Evolutionary conservation across 2,329 filamentous ascomycete species (phyloP), one percentile per base, ranked within the genome.

Genomic region (Colletotrichum cordylinicola): DNA sequence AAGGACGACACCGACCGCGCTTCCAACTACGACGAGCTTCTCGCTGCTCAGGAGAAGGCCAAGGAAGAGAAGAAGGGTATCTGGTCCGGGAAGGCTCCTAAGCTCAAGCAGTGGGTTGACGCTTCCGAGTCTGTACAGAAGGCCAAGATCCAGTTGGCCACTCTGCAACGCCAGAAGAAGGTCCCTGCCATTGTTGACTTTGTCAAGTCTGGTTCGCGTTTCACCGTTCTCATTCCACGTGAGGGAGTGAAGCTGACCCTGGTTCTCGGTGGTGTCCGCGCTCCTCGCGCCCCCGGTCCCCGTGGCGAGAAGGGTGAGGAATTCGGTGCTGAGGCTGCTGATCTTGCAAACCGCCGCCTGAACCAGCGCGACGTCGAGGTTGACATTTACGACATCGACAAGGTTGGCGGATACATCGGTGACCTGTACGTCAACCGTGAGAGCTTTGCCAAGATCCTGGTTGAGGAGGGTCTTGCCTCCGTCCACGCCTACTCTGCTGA

Each of bases 311-410:
- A 94, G 79, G 94, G 94, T 37, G 97, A 99, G 87, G 96, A 97
- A 1, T 98, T 98, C 80, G 97, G 97, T 29, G 94, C 98, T 84
- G 97, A 99, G 87, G 96, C 96, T 4, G 91, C 98, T 77, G 96
- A 99, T 67, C 93, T 98, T 79, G 96, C 96, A 65, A 96, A 95
- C 85, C 93, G 92, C 81, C 92, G 96, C 74, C 96, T 94, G 86
- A 94, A 96, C 88, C 97, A 99, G 88, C 93, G 97, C 70, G 97
- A 99, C 84, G 96, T 97, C 65, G 96, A 98, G 85, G 95, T 99
- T 74, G 96, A 99, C 80, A 94, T 99, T 24, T 93, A 98, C 84
- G 96, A 96, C 81, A 94, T 95, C 79, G 97, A 99, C 89, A 98
- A 98, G 89, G 93, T 97, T 31, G 97, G 97, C 80, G 97, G 97